Percentiles rank a stretch among this genome's conserved stretches.
phyloP scores from a whole-genome alignment of 169 alveolate species.

The Plasmodium gallinaceum region DNA sequence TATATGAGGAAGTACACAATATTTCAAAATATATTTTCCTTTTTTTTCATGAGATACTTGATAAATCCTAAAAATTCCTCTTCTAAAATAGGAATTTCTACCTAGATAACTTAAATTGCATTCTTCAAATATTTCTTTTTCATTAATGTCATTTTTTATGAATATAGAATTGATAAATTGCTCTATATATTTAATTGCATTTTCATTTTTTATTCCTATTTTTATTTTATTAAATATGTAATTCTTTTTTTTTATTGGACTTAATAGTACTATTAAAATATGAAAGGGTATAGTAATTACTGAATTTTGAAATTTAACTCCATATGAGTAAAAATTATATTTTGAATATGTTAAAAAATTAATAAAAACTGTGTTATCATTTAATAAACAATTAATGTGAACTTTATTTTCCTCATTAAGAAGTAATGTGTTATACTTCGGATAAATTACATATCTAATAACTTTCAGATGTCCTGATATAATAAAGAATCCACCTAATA shows the following conservation, averaged over 20 bases:
- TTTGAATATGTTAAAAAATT: constrained; percentile 88
- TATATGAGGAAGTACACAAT: constrained; percentile 95
- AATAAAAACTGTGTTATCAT: constrained; percentile 89
- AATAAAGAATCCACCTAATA: constrained; percentile 99
- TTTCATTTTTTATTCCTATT: constrained; percentile 58
- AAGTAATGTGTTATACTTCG: constrained; percentile 95
- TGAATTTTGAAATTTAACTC: constrained; percentile 13
- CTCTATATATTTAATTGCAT: constrained; percentile 74
- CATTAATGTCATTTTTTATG: constrained; percentile 83
- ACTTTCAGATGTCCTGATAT: constrained; percentile 98
- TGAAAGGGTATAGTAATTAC: constrained; percentile 19
- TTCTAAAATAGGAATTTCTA: constrained; percentile 85
- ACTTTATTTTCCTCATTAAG: constrained; percentile 79
- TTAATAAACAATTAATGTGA: constrained; percentile 88
- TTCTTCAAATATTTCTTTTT: constrained; percentile 89
- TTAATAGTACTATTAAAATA: constrained; percentile 37
- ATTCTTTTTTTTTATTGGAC: constrained; percentile 64
- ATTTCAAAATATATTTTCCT: constrained; percentile 93
- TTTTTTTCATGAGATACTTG: constrained; percentile 95
- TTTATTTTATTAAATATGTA: constrained; percentile 57
- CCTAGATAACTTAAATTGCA: constrained; percentile 90
- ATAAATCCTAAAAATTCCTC: constrained; percentile 87
- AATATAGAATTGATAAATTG: constrained; percentile 81
- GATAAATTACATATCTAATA: constrained; percentile 96
- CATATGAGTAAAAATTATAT: constrained; percentile 85